Conservation (phyloP, 768 basidiomycete genomes). For the Sutorius australiensis region DNA sequence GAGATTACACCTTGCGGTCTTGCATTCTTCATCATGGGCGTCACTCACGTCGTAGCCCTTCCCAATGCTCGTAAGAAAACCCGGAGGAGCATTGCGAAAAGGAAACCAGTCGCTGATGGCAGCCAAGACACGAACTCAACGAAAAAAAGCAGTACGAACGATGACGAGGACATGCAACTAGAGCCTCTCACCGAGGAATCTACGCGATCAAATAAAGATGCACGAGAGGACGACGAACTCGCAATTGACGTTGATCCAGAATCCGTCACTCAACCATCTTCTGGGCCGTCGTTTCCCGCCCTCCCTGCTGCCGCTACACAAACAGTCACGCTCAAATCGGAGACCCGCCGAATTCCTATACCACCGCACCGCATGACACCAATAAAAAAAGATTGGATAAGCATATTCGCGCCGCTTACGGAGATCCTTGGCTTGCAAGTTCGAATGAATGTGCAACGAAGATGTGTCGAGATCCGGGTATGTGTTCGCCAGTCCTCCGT, state of each 20-base stretch:
- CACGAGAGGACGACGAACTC: slow-evolving; percentile 54
- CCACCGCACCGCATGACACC: slow-evolving; percentile 98
- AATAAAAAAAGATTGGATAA: slow-evolving; percentile 93
- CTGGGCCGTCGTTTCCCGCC: slow-evolving; percentile 67
- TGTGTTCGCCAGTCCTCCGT: slow-evolving; percentile 26
- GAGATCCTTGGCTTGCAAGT: slow-evolving; percentile 95
- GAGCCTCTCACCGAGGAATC: slow-evolving; percentile 11
- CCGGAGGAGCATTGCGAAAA: slow-evolving; percentile 43
- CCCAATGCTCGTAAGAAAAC: slow-evolving; percentile 39
- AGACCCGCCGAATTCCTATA: slow-evolving; percentile 84
- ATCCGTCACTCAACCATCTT: slow-evolving; percentile 40
- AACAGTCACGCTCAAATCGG: slow-evolving; percentile 60
- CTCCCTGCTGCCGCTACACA: slow-evolving; percentile 56
- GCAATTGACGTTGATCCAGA: slow-evolving; percentile 55
- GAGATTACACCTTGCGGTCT: slow-evolving; percentile 1
- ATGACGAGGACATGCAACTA: slow-evolving; percentile 33
- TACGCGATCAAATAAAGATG: neutral
- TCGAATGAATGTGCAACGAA: slow-evolving; percentile 90
- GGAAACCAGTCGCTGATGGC: slow-evolving; percentile 19
- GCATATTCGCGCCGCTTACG: slow-evolving; percentile 91
- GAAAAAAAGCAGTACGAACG: slow-evolving; percentile 10
- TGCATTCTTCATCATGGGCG: slow-evolving; percentile 36
- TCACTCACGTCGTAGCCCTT: slow-evolving; percentile 34
- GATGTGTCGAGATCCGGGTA: slow-evolving; percentile 91
- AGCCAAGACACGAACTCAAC: slow-evolving; percentile 8